Base-by-base conservation (phyloP, 2,329 filamentous ascomycete species). In the Fusarium sp. region DNA sequence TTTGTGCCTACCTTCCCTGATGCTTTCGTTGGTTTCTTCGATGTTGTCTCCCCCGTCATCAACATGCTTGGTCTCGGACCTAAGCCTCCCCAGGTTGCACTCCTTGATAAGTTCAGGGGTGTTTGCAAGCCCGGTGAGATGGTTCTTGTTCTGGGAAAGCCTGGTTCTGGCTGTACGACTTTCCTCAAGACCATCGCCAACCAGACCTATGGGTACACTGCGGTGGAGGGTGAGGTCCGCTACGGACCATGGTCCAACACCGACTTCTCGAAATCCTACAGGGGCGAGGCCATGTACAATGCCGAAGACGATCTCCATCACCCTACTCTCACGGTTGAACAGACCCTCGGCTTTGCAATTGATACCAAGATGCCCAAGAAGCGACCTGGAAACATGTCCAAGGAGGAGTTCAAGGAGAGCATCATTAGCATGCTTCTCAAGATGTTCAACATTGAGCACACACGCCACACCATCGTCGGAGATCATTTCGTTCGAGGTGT, bases 381-480 rank as follows among this genome's bases (percentile, higher is more conserved):
- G 79, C 86, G 93, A 48, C 92, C 93, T 1, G 88, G 86, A 6
- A 93, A 92, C 24, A 86, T 96, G 72, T 90, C 87, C 41, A 92
- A 92, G 78, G 78, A 81, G 8, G 90, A 92, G 18, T 95, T 95
- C 83, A 94, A 94, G 82, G 85, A 92, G 52, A 89, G 90, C 72
- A 89, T 97, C 61, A 85, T 94, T 65, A 86, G 88, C 20, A 88
- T 91, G 75, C 84, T 97, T 63, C 84, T 97, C 54, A 93, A 93
- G 76, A 96, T 97, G 92, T 97, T 97, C 84, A 96, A 95, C 77
- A 97, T 97, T 57, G 92, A 94, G 78, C 94, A 97, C 79, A 97
- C 94, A 0, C 87, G 89, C 54, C 88, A 94, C 77, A 98, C 94
- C 0, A 89, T 95, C 30, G 93, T 97, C 27, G 94, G 94, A 10